Conservation (phyloP, 306 rosid species). For the Cucurbita moschata region DNA sequence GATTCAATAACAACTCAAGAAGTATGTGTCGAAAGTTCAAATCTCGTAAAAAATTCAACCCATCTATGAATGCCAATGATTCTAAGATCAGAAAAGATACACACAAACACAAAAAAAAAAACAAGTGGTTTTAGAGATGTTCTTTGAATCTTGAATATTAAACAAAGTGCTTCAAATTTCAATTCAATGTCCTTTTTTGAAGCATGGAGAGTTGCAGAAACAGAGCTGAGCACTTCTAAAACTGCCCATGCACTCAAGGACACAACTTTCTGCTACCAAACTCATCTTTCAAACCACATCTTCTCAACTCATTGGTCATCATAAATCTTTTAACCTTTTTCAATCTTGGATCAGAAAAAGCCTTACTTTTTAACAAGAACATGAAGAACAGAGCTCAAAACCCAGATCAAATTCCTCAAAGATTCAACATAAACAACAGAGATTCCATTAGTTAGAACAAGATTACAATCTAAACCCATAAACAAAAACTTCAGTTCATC, state of each 20-base stretch:
- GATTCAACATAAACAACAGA: background rate
- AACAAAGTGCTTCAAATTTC: background rate
- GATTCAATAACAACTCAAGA: background rate
- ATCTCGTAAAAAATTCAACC: background rate
- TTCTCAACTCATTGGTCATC: background rate
- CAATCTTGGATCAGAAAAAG: too few species aligned
- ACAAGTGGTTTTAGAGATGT: background rate
- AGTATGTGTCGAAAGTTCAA: background rate
- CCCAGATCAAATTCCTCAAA: background rate
- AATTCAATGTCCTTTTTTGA: background rate
- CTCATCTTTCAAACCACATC: background rate
- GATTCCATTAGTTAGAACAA: conserved; percentile 26
- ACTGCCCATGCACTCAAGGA: background rate
- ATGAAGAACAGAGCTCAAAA: too few species aligned
- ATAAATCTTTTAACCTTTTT: background rate
- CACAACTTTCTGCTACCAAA: background rate
- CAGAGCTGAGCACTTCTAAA: background rate
- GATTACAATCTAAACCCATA: conserved; percentile 14
- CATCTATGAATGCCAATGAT: background rate
- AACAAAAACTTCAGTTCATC: conserved; percentile 14
- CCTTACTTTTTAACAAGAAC: too few species aligned
- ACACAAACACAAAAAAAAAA: background rate
- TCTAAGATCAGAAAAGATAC: background rate
- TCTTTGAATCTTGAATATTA: background rate
- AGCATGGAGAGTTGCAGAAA: background rate